These are phyloP conservation scores for Brettanomyces naardenensis DNA, from an alignment of 805 yeast species.

Conservation along the genomic window DNA sequence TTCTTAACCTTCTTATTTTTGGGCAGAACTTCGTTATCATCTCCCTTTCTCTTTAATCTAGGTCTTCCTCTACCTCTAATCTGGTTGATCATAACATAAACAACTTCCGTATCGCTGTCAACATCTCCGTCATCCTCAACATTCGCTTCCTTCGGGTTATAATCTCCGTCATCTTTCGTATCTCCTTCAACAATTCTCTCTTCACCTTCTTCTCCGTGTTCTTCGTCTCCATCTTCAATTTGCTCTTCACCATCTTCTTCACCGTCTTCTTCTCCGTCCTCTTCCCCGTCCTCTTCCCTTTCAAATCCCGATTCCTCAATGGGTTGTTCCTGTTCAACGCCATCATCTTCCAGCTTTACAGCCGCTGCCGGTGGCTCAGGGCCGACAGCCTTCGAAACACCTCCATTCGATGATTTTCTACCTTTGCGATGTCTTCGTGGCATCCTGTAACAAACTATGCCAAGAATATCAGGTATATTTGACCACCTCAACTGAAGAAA, in stretches of 20 bases:
- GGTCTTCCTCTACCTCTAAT: constrained; percentile 26
- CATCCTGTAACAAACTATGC: too few species aligned
- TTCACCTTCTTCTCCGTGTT: neutral
- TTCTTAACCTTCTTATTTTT: constrained; percentile 25
- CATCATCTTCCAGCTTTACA: too few species aligned
- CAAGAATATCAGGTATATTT: too few species aligned
- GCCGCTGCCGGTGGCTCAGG: too few species aligned
- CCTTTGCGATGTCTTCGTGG: constrained; percentile 8
- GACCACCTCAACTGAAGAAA: too few species aligned
- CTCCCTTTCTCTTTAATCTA: constrained; percentile 18
- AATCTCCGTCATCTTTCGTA: constrained; percentile 18
- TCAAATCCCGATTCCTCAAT: too few species aligned
- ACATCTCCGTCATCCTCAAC: constrained; percentile 19
- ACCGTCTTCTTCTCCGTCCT: constrained; percentile 17
- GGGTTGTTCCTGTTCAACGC: too few species aligned
- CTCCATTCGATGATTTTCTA: constrained; percentile 13
- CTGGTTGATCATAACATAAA: constrained; percentile 9
- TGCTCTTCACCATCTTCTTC: constrained; percentile 1
- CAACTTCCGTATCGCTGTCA: constrained; percentile 12
- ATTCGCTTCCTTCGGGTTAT: constrained; percentile 11
- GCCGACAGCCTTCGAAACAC: too few species aligned
- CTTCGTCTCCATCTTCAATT: constrained; percentile 11
- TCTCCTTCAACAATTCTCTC: constrained; percentile 9
- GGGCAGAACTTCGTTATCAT: constrained; percentile 17
- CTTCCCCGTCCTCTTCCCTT: constrained; percentile 2